Evolutionary conservation across 805 yeast genomes (phyloP).

Genomic region (Barnettozyma sucrosica): DNA sequence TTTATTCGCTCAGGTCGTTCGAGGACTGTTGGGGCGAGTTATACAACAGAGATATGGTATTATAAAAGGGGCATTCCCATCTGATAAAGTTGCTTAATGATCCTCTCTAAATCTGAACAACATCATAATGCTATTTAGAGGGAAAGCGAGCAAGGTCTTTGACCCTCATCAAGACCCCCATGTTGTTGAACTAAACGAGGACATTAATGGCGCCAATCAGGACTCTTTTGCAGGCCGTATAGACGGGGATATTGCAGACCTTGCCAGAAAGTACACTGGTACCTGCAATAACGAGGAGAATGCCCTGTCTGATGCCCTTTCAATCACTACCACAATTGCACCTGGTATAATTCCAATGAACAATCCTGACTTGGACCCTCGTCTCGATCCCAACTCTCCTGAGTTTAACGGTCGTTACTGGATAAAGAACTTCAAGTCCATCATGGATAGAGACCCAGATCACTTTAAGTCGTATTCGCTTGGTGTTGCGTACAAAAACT

Average conservation of each 20-base stretch:
- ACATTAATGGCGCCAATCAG: neutral
- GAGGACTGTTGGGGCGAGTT: neutral
- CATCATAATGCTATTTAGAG: neutral
- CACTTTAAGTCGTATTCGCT: constrained; percentile 49
- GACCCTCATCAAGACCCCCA: neutral
- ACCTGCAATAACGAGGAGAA: constrained; percentile 28
- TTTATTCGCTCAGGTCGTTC: neutral
- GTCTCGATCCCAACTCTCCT: constrained; percentile 53
- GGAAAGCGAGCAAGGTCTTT: neutral
- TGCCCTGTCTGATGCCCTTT: constrained; percentile 29
- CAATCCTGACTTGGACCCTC: constrained; percentile 31
- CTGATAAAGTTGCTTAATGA: neutral
- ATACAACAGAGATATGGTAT: neutral
- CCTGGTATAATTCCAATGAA: constrained; percentile 37
- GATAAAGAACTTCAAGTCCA: constrained; percentile 51
- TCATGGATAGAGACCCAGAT: constrained; percentile 48
- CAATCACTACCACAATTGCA: constrained; percentile 23
- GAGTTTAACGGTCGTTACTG: constrained; percentile 55
- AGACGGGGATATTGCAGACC: neutral
- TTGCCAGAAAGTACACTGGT: constrained; percentile 20
- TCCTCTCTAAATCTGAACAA: too few species aligned
- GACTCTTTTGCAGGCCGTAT: constrained; percentile 1
- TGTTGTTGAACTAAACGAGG: neutral
- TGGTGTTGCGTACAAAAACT: constrained; percentile 50
- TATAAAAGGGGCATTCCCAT: neutral